Evolutionary conservation across 2,329 filamentous ascomycete species (phyloP), one percentile per base, ranked within the genome.

Genomic region (Talaromyces islandicus): DNA sequence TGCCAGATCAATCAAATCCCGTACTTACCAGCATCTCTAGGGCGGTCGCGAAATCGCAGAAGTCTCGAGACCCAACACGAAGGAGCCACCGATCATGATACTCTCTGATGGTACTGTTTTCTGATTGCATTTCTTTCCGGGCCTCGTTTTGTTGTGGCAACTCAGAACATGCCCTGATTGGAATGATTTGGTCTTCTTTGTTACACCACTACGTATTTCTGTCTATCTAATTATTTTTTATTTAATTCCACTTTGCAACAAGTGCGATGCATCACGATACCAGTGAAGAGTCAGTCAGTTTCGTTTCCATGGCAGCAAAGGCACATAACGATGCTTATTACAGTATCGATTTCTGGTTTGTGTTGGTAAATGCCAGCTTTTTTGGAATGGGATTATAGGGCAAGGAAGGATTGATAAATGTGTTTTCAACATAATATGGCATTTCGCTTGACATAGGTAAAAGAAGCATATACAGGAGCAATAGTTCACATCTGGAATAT

Each of bases 51-150:
- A 97, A 78, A 89, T 97, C 72, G 94, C 94, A 64, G 93, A 97
- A 78, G 91, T 97, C 65, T 93, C 91, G 67, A 84, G 94, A 67
- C 94, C 94, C 24, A 97, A 97, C 70, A 97, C 94, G 57, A 96
- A 94, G 78, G 91, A 96, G 73, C 91, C 93, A 32, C 94, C 94
- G 4, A 97, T 99, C 71, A 87, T 97, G 78, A 97, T 97, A 68
- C 84, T 96, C 66, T 96, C 91, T 65, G 94, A 99, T 73, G 94
- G 94, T 63, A 97, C 94, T 25, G 91, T 99, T 65, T 97, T 99
- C 73, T 96, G 86, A 74, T 51, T 25, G 4, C 11, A 32, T 53
- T 29, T 51, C 17, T 35, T 21, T 14, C 10, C 3, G 17, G n/a
- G 19, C n/a, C 29, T 14, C 35, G 25, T 12, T 35, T 32, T 51